These are phyloP conservation scores for Boletales sp. DNA, from an alignment of 768 basidiomycete species.

Conservation along the genomic window DNA sequence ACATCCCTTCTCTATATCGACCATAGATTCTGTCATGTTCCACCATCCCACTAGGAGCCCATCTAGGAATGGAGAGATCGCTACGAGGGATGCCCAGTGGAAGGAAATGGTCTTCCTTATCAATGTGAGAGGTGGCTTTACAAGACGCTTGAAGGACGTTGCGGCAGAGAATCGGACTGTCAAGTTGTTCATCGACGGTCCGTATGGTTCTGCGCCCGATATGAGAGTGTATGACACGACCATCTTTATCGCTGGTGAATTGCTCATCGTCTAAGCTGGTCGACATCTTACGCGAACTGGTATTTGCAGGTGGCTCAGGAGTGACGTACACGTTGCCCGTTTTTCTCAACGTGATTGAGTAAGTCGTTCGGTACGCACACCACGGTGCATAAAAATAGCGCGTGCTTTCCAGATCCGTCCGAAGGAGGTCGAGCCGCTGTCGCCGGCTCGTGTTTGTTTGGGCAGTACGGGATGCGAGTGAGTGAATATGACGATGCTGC, in stretches of 20 bases:
- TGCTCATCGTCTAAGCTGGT: background rate
- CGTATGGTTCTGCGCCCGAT: slow-evolving; percentile 46
- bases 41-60: background rate
- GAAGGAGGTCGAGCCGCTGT: slow-evolving; percentile 16
- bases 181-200: slow-evolving; percentile 56
- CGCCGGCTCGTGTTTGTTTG: slow-evolving; percentile 49
- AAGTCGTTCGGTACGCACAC: slow-evolving; percentile 4
- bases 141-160: slow-evolving; percentile 40
- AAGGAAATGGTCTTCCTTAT: slow-evolving; percentile 56
- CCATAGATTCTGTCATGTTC: slow-evolving; percentile 28
- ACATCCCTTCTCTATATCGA: slow-evolving; percentile 63
- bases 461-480: slow-evolving; percentile 47
- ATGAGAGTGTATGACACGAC: slow-evolving; percentile 42
- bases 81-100: slow-evolving; percentile 9
- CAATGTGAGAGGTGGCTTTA: slow-evolving; percentile 60
- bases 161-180: slow-evolving; percentile 31
- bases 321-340: slow-evolving; percentile 46
- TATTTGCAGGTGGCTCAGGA: slow-evolving; percentile 44
- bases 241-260: slow-evolving; percentile 47
- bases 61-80: background rate
- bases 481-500: background rate
- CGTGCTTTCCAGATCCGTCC: slow-evolving; percentile 16
- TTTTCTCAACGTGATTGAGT: slow-evolving; percentile 42
- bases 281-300: background rate
- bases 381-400: background rate